These are phyloP conservation scores for Suillus hirtellus DNA, from an alignment of 768 basidiomycete species.

Conservation along the genomic window DNA sequence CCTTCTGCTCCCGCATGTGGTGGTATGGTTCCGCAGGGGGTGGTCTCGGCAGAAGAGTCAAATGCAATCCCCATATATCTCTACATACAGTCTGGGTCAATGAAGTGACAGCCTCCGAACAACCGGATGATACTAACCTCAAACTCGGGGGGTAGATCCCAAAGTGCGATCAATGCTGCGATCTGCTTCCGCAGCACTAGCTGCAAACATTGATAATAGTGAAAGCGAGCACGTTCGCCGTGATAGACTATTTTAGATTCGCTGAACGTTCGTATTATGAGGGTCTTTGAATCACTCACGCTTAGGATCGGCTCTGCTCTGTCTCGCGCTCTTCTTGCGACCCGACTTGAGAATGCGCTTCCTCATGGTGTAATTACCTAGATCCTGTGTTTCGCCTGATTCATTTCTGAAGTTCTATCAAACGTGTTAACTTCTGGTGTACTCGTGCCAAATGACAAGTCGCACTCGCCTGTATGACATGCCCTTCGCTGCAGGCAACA, in stretches of 20 bases:
- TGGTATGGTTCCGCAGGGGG: conserved; percentile 62
- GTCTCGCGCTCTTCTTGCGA: conserved; percentile 50
- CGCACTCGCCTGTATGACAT: conserved; percentile 74
- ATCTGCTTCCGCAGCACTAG: conserved; percentile 79
- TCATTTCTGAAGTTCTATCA: conserved; percentile 81
- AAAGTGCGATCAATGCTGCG: conserved; percentile 52
- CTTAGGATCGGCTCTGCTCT: conserved; percentile 59
- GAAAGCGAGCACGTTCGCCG: conserved; percentile 73
- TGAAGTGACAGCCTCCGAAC: conserved; percentile 10
- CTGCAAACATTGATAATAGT: conserved; percentile 85
- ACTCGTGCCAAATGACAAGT: conserved; percentile 2
- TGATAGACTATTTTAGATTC: conserved; percentile 67
- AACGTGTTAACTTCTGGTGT: neutral
- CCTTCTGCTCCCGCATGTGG: conserved; percentile 42
- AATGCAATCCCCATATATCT: conserved; percentile 78
- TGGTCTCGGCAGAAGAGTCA: conserved; percentile 60
- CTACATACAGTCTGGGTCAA: conserved; percentile 61
- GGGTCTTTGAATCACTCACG: conserved; percentile 40
- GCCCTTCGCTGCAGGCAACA: conserved; percentile 88
- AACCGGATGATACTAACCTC: conserved; percentile 51
- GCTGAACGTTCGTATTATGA: conserved; percentile 2
- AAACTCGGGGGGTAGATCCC: conserved; percentile 78
- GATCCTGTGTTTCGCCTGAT: conserved; percentile 64
- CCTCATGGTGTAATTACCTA: conserved; percentile 60
- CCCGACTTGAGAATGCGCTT: conserved; percentile 66